Evolutionary conservation across 2,329 filamentous ascomycete genomes (phyloP).

Genomic region (Arachnomyces sp.): DNA sequence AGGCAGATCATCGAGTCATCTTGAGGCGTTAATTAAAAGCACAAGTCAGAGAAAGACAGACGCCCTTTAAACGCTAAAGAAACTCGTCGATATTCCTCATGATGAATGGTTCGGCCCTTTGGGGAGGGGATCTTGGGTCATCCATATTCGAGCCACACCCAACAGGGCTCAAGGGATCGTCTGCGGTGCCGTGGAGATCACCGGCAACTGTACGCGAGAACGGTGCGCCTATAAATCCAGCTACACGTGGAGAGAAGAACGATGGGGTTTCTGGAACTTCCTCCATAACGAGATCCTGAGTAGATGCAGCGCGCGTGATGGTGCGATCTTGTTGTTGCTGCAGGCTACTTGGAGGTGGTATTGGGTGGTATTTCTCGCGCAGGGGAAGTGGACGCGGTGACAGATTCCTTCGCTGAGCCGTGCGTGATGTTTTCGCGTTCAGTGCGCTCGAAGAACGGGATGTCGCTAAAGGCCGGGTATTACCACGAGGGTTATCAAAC

Average conservation of each 20-base stretch:
- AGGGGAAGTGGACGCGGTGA: conserved; percentile 32
- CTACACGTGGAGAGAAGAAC: conserved; percentile 38
- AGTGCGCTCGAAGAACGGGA: no score
- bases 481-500: no score
- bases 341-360: conserved; percentile 7
- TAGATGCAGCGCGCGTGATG: conserved; percentile 21
- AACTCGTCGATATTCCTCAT: conserved; percentile 40
- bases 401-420: conserved; percentile 25
- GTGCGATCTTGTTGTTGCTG: conserved; percentile 13
- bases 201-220: conserved; percentile 28
- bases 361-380: conserved; percentile 26
- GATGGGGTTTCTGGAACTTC: conserved; percentile 29
- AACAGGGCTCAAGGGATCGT: conserved; percentile 9
- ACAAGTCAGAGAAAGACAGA: conserved; percentile 3
- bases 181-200: conserved; percentile 17
- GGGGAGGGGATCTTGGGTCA: conserved; percentile 35
- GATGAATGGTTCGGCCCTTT: conserved; percentile 30
- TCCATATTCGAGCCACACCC: conserved; percentile 18
- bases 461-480: no score
- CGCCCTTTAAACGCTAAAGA: conserved; percentile 21
- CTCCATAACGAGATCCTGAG: conserved; percentile 31
- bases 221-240: conserved; percentile 33
- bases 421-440: conserved; percentile 5
- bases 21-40: conserved; percentile 8
- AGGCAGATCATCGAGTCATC: no score